Evolutionary conservation across 768 basidiomycete species (phyloP), one percentile per base, ranked within the genome.

Genomic region (Leccinum subgranulosum): DNA sequence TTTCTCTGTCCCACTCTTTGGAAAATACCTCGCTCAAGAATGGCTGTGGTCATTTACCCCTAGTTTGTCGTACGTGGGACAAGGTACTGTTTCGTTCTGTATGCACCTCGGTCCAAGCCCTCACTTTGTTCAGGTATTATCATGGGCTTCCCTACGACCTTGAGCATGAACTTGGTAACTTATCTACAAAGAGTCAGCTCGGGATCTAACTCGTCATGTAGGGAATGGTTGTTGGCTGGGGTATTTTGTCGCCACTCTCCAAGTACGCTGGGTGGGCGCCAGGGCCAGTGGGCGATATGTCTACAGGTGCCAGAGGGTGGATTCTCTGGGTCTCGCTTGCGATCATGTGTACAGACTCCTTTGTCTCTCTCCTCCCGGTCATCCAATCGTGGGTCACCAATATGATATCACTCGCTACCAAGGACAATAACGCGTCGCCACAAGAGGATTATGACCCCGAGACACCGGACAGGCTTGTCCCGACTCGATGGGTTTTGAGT

Each of bases 191-290:
- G 25, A 58, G 49, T 31, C 39, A 2, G 49, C 23, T 19, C 27
- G n/a, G 28, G n/a, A 51, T 60, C 60, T 63, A 12, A 59, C 36
- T 9, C 2, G 11, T 43, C 11, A 4, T 36, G 19, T 62, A 92
- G 90, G 94, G 96, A 28, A 98, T 97, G 96, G 62, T 98, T n/a
- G 86, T 90, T 10, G 96, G 96, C 9, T 98, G 96, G 96, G 95
- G 84, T 4, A 74, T 98, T 21, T 77, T 98, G n/a, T 93, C 93
- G 0, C 96, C 96, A 6, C 67, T 98, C 7, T 82, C 94, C 6
- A 94, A 93, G 66, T 64, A 81, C 48, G 71, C 76, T 1, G 93
- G 91, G 11, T 98, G 96, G 96, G 95, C 96, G 0, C 94, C 96
- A 47, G 96, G 94, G 5, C 85, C 90, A 9, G 93, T 96, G 6